These are phyloP conservation scores for Xylariaceae sp. DNA, from an alignment of 2,329 filamentous ascomycete genomes.

Conservation along the genomic window DNA sequence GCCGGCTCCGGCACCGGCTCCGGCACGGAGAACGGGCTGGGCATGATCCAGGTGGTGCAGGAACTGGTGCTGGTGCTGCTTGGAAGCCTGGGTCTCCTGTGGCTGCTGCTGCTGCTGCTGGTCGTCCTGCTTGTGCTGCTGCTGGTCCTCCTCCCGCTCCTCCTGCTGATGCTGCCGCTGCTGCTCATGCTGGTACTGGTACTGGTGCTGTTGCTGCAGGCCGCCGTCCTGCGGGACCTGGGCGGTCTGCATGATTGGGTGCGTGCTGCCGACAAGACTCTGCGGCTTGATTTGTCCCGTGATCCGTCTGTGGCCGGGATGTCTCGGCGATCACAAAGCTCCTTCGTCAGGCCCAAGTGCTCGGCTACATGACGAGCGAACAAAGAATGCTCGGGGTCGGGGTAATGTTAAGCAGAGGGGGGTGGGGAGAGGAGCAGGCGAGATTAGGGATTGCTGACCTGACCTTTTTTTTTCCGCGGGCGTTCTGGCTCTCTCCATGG, in stretches of 20 bases:
- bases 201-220: slow-evolving; percentile 9
- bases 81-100: neutral
- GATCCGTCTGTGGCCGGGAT: neutral
- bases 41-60: slow-evolving; percentile 12
- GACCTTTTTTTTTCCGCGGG: neutral
- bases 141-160: neutral
- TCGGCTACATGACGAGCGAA: slow-evolving; percentile 29
- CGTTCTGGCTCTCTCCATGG: neutral
- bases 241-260: slow-evolving; percentile 22
- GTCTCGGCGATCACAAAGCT: slow-evolving; percentile 5
- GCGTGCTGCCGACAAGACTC: neutral
- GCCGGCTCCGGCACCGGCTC: neutral
- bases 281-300: neutral
- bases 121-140: neutral
- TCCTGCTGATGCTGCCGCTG: neutral
- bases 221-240: slow-evolving; percentile 24
- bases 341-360: slow-evolving; percentile 12
- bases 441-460: neutral
- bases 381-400: slow-evolving; percentile 31
- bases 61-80: slow-evolving; percentile 2
- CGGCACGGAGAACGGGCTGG: slow-evolving; percentile 25
- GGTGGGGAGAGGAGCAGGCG: slow-evolving; percentile 11
- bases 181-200: neutral
- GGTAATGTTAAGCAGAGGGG: slow-evolving; percentile 43
- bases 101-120: neutral